Evolutionary conservation across 305 asterid species (phyloP), one percentile per base, ranked within the genome.

Genomic region (Fraxinus nigra): DNA sequence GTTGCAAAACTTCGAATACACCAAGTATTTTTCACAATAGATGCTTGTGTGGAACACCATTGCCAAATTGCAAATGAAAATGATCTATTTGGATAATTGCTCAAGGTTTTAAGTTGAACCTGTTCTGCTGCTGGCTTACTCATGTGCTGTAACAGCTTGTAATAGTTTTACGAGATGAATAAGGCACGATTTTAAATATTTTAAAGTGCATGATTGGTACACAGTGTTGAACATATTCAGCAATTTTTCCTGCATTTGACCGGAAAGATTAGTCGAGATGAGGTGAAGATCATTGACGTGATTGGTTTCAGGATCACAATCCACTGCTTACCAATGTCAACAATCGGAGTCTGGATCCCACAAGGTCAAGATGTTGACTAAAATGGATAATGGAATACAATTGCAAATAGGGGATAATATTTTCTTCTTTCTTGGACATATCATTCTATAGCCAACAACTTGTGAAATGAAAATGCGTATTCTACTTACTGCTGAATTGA

Each of bases 41-140:
- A 54, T 82, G 81, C 43, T 43, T 67, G 73, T 82, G 84, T 70
- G 81, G 67, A 11, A 32, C 81, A n/a, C 83, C 83, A 6, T 33
- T 80, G n/a, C 72, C 79, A 7, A 30, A 65, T 2, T 72, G 61
- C 20, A 43, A 80, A 43, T 48, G 74, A 46, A 46, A 46, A 46
- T 46, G 56, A 46, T 46, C 54, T 46, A 46, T 56, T n/a, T 5
- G 26, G 65, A 18, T 51, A 51, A 51, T 13, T 56, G 67, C 67
- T 56, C 26, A 56, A 18, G 26, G 8, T 56, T 56, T 18, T 1
- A 5, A 18, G 4, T 18, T 56, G 26, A n/a, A 56, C 26, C 67
- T 56, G 28, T 18, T 56, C 11, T n/a, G 67, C 26, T 56, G 22
- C 18, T 56, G 3, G 67, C 67, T 16, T 16, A 8, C 26, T n/a